A percentile compares a stretch with the other conserved stretches of the same genome.
Evolutionary conservation across 257 asterid genomes (phyloP).

Genomic region (Striga asiatica): DNA sequence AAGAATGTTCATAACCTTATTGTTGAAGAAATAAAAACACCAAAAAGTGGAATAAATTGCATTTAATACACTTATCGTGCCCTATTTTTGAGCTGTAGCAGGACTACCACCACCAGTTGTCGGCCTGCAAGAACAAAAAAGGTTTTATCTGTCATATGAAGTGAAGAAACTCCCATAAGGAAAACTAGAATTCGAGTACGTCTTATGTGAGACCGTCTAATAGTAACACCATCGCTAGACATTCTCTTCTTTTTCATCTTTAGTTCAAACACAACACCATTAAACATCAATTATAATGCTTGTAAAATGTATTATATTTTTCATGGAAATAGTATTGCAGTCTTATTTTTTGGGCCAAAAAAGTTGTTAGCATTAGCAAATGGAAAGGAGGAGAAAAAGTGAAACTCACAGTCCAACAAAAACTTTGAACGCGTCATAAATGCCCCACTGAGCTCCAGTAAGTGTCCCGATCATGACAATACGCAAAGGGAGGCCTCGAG

Average conservation of each 20-base stretch:
- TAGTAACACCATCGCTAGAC: not conserved
- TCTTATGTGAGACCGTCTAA: too few species aligned
- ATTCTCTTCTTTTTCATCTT: not conserved
- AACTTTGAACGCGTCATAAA: slow-evolving; percentile 91
- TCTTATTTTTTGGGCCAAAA: too few species aligned
- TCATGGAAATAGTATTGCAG: not conserved
- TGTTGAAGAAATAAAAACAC: too few species aligned
- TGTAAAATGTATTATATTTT: too few species aligned
- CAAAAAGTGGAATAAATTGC: not conserved
- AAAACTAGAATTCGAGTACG: too few species aligned
- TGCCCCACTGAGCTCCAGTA: slow-evolving; percentile 94
- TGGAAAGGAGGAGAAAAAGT: not conserved
- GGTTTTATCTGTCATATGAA: not conserved
- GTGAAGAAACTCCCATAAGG: too few species aligned
- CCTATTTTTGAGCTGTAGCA: not conserved
- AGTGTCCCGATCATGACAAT: slow-evolving; percentile 95
- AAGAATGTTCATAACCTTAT: too few species aligned
- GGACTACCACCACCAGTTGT: not conserved
- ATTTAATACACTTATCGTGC: not conserved
- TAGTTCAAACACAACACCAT: not conserved
- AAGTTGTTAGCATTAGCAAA: not conserved
- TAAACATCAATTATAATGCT: not conserved
- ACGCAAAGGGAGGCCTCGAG: slow-evolving; percentile 89
- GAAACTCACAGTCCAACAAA: slow-evolving; percentile 75
- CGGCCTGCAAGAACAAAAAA: not conserved